Base-by-base conservation (phyloP, 129 eudicot genomes). In the Cynara cardunculus region DNA sequence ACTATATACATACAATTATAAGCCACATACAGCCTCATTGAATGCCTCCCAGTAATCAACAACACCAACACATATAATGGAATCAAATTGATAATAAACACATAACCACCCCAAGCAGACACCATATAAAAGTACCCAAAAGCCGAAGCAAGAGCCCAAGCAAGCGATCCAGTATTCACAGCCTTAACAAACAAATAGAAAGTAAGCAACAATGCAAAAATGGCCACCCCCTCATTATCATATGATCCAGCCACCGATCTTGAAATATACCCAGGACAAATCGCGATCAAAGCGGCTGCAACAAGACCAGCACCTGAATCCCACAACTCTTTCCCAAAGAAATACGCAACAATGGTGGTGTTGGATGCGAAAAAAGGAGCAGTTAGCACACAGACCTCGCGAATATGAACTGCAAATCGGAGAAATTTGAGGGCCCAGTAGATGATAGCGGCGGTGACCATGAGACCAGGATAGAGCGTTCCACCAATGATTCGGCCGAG, bases 71-170 rank as follows among this genome's bases (percentile, higher is more conserved):
- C 97, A 86, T 94, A 94, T 7, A 94, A 81, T 0, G 97, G 97
- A 71, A 94, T 84, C 79, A 92, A 82, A 82, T 94, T 94, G 74
- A 94, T 94, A 56, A 94, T 94, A 86, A 94, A 94, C 84, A 94
- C 97, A 87, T 94, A 94, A 61, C 98, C 98, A 82, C 98, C 98
- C 98, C 98, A 94, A 0, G 98, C 97, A 2, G 98, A 94, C 71
- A 94, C 98, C 98, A 94, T 94, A 76, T 94, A 94, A 78, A 94
- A 94, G 67, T 94, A 92, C 66, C 97, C 98, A 84, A 94, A 89
- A 11, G 98, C 98, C 0, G 97, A 94, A n/a, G 88, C 98, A 82
- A 92, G 80, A 4, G 88, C 83, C 98, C 98, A 94, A 7, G 98
- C 92, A 39, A 94, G 86, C 26, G 94, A 92, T n/a, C 98, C 98